phyloP scores from a whole-genome alignment of 129 eudicot species.

The Helianthus annuus region HanXRQr2.0-SUNRISE NC_035438.2:1865525-1866024 shows the following conservation, averaged over 20 bases:
- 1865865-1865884: conserved; percentile 16
- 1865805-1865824: not conserved
- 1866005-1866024: conserved; percentile 30
- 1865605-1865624: no score
- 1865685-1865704: no score
- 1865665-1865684: no score
- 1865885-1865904: conserved; percentile 10
- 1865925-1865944: conserved; percentile 5
- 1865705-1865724: no score
- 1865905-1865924: conserved; percentile 16
- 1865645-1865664: no score
- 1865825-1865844: conserved; percentile 23
- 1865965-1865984: conserved; percentile 18
- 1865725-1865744: no score
- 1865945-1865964: conserved; percentile 35
- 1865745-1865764: conserved; percentile 33
- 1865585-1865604: no score
- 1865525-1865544: no score
- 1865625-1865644: no score
- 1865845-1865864: conserved; percentile 31
- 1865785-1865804: conserved; percentile 21
- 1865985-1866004: conserved; percentile 11
- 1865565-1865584: no score
- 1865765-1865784: not conserved
- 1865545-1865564: no score